Evolutionary conservation across 1,284 basidiomycete genomes (phyloP).

Genomic region (Sanghuangporus baumii): DNA sequence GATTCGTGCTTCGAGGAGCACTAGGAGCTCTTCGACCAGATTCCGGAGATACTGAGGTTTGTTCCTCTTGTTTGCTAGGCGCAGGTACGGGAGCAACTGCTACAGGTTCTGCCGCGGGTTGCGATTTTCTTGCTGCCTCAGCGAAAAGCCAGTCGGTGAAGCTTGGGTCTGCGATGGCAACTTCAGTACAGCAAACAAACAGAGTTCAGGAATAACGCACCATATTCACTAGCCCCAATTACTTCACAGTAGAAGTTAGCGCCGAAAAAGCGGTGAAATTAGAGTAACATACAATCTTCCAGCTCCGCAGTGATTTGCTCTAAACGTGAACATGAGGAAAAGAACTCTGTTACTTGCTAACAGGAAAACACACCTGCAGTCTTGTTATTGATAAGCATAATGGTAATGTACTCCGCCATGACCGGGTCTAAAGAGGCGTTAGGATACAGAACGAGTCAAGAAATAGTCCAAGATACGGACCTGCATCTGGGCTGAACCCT

Average conservation of each 20-base stretch:
- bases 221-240: slow-evolving; percentile 46
- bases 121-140: slow-evolving; percentile 59
- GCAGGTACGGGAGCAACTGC: slow-evolving; percentile 23
- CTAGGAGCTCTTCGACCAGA: neutral
- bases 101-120: slow-evolving; percentile 32
- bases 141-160: slow-evolving; percentile 84
- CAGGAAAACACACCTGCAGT: slow-evolving; percentile 49
- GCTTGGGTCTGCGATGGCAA: slow-evolving; percentile 46
- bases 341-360: neutral
- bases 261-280: slow-evolving; percentile 14
- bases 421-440: slow-evolving; percentile 55
- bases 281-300: slow-evolving; percentile 63
- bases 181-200: slow-evolving; percentile 16
- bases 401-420: slow-evolving; percentile 88
- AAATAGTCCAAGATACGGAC: slow-evolving; percentile 36
- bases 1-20: slow-evolving; percentile 5
- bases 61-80: slow-evolving; percentile 11
- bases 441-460: neutral
- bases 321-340: slow-evolving; percentile 26
- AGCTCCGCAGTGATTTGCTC: slow-evolving; percentile 79
- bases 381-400: slow-evolving; percentile 91
- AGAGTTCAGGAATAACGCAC: neutral
- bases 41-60: slow-evolving; percentile 7
- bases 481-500: slow-evolving; percentile 73
- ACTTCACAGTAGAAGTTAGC: slow-evolving; percentile 39